Conservation (phyloP, 2,329 filamentous ascomycete genomes). For the Amauroascus niger region DNA sequence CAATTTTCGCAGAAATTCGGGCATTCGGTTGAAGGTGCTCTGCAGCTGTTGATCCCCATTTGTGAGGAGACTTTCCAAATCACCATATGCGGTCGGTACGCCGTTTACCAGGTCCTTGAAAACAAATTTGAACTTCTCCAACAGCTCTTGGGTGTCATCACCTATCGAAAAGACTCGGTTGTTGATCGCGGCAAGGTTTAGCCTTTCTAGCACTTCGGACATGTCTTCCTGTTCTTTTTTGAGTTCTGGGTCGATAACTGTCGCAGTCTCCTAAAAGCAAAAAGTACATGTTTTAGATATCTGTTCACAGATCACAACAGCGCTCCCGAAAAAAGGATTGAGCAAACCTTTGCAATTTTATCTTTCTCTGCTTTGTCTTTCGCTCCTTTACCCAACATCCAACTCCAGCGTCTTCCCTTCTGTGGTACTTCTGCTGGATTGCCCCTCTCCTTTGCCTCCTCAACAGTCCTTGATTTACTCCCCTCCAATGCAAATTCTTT, state of each 20-base stretch:
- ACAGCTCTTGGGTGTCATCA: conserved; percentile 70
- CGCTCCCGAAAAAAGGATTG: neutral
- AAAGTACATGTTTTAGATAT: neutral
- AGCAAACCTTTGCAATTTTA: conserved; percentile 22
- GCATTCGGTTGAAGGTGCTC: conserved; percentile 57
- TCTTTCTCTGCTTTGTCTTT: conserved; percentile 19
- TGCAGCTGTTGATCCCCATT: conserved; percentile 56
- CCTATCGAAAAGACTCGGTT: conserved; percentile 77
- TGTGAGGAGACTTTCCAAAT: conserved; percentile 62
- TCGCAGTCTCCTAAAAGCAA: neutral
- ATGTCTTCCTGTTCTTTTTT: conserved; percentile 62
- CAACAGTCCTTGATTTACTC: conserved; percentile 26
- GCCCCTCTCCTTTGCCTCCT: conserved; percentile 25
- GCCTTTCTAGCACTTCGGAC: conserved; percentile 64
- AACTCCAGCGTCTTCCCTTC: conserved; percentile 32
- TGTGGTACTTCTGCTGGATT: conserved; percentile 17
- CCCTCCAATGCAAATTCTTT: conserved; percentile 3
- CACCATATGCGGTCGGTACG: conserved; percentile 83
- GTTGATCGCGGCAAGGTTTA: conserved; percentile 75
- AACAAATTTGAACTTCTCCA: conserved; percentile 75
- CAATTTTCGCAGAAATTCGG: conserved; percentile 70
- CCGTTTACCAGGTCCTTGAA: conserved; percentile 89
- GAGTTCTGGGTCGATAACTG: conserved; percentile 31
- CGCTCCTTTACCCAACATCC: conserved; percentile 31
- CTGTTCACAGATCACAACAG: neutral